A percentile compares a stretch with the other conserved stretches of the same genome.
Evolutionary conservation across 768 basidiomycete genomes (phyloP).

Genomic region (Podaxis sp.): DNA sequence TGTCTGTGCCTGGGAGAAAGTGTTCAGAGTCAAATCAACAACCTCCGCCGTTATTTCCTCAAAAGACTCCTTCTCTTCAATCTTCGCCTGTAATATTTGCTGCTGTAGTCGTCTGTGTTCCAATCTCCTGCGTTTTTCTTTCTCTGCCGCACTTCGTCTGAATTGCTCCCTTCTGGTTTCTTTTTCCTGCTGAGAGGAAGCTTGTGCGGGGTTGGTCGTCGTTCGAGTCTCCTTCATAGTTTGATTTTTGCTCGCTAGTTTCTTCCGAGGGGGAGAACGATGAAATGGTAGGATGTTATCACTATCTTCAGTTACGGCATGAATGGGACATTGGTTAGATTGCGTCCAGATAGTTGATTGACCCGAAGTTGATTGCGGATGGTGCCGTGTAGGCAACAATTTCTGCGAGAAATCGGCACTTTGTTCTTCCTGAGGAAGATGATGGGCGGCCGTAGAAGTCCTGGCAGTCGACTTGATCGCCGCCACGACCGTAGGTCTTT

Average conservation of each 20-base stretch:
- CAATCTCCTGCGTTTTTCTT: constrained; percentile 1
- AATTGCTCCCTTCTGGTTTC: not conserved
- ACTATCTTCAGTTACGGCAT: not conserved
- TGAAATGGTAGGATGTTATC: not conserved
- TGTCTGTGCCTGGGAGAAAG: not conserved
- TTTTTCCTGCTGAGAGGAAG: not conserved
- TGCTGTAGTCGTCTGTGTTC: not conserved
- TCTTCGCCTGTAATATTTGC: not conserved
- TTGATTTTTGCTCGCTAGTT: not conserved
- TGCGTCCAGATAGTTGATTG: not conserved
- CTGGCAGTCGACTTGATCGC: not conserved
- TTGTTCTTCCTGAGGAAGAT: constrained; percentile 1
- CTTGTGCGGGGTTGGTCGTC: not conserved
- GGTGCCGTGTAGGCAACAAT: not conserved
- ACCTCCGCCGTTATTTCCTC: constrained; percentile 2
- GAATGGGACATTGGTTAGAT: not conserved
- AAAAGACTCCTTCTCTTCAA: not conserved
- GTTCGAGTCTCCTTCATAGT: not conserved
- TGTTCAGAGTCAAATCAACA: not conserved
- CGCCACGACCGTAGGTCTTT: not conserved
- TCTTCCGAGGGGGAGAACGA: not conserved
- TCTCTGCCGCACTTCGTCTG: constrained; percentile 1
- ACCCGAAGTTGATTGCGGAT: not conserved
- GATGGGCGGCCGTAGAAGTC: not conserved
- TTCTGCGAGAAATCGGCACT: not conserved